Evolutionary conservation across 768 basidiomycete genomes (phyloP).

Genomic region (Asterophora parasitica): DNA sequence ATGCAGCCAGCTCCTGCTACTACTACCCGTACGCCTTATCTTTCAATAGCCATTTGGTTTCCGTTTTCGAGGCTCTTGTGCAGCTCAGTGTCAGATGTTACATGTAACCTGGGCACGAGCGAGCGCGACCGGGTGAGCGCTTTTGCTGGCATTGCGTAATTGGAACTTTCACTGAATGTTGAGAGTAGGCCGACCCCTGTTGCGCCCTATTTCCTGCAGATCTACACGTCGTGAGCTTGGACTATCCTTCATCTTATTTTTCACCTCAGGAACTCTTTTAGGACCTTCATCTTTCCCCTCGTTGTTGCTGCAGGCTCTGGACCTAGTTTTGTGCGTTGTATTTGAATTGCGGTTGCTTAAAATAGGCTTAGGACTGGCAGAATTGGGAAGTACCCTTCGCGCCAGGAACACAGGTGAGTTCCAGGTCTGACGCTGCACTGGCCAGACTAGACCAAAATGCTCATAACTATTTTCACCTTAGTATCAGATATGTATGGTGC

Average conservation of each 20-base stretch:
- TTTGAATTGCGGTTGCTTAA: background rate
- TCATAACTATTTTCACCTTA: slow-evolving; percentile 14
- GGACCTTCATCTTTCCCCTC: slow-evolving; percentile 48
- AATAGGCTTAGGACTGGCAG: slow-evolving; percentile 22
- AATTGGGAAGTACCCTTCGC: slow-evolving; percentile 56
- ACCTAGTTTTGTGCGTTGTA: slow-evolving; percentile 40
- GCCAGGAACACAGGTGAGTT: slow-evolving; percentile 49
- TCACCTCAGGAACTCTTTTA: slow-evolving; percentile 15
- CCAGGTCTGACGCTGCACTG: too few relatives aligned
- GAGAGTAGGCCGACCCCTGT: slow-evolving; percentile 44
- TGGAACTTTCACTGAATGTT: slow-evolving; percentile 7
- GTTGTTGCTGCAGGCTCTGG: slow-evolving; percentile 43
- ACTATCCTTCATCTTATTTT: background rate
- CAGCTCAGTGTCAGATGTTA: slow-evolving; percentile 43
- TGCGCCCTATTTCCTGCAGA: slow-evolving; percentile 55
- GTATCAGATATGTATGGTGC: slow-evolving; percentile 69
- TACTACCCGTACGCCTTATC: slow-evolving; percentile 29
- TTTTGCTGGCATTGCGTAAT: background rate
- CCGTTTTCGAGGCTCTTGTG: too few relatives aligned
- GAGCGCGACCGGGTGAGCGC: slow-evolving; percentile 34
- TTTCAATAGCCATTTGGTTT: background rate
- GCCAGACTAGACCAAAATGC: too few relatives aligned
- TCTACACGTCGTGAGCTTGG: slow-evolving; percentile 57
- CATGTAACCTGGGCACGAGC: slow-evolving; percentile 38
- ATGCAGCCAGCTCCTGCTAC: slow-evolving; percentile 34